Evolutionary conservation across 768 basidiomycete genomes (phyloP).

Genomic region (Tulasnella sp.): DNA sequence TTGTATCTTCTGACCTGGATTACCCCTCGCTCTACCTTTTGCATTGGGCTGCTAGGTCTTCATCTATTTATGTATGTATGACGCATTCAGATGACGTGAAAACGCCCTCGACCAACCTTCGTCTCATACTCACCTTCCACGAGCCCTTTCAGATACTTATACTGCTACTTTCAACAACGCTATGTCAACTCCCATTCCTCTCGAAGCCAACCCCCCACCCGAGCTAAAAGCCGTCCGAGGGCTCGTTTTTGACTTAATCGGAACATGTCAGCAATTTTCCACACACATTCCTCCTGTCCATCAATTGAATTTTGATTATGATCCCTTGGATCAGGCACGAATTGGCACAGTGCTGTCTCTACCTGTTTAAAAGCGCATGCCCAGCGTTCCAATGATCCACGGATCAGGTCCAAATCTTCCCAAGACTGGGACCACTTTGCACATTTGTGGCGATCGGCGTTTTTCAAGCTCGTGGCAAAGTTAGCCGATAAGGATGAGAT

Average conservation of each 20-base stretch:
- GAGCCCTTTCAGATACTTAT: too few relatives aligned
- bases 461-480: slow-evolving; percentile 9
- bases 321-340: too few relatives aligned
- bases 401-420: background rate
- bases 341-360: slow-evolving; percentile 17
- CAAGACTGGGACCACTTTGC: slow-evolving; percentile 14
- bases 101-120: too few relatives aligned
- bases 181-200: background rate
- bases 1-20: too few relatives aligned
- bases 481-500: background rate
- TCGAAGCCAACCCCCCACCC: slow-evolving; percentile 1
- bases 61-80: too few relatives aligned
- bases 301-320: too few relatives aligned
- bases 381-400: background rate
- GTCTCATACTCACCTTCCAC: too few relatives aligned
- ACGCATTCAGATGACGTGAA: too few relatives aligned
- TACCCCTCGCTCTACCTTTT: too few relatives aligned
- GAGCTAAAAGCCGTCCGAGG: slow-evolving; percentile 4
- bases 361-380: slow-evolving; percentile 13
- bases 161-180: background rate
- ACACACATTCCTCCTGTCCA: too few relatives aligned
- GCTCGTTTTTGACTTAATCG: slow-evolving; percentile 17
- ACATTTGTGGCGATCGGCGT: slow-evolving; percentile 14
- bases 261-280: slow-evolving; percentile 7
- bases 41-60: too few relatives aligned